Percentiles rank a stretch among this genome's conserved stretches.
phyloP scores from a whole-genome alignment of 768 basidiomycete species.

The Dentipellis fragilis region DNA sequence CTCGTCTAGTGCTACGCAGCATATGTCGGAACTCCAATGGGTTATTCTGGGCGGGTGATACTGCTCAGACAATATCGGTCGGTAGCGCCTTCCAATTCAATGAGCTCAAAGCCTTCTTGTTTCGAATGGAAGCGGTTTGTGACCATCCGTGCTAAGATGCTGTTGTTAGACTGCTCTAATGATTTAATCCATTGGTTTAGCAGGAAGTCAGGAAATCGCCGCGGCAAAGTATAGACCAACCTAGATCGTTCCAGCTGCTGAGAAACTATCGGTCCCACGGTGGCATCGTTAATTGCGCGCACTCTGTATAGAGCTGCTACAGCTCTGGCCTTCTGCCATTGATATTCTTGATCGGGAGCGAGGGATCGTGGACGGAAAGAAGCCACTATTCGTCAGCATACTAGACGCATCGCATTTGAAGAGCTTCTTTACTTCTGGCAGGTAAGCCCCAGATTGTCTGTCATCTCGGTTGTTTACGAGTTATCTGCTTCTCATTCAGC shows the following conservation, averaged over 20 bases:
- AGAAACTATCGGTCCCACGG: constrained; percentile 64
- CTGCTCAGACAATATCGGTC: constrained; percentile 66
- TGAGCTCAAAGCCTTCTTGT: constrained; percentile 59
- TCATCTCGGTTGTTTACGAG: no score
- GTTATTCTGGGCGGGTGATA: constrained; percentile 73
- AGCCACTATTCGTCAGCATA: constrained; percentile 48
- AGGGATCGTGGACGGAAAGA: constrained; percentile 41
- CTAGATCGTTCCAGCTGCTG: constrained; percentile 38
- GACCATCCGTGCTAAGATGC: no score
- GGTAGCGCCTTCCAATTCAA: constrained; percentile 67
- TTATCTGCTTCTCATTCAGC: not conserved
- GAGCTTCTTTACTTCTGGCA: not conserved
- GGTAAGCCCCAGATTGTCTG: not conserved
- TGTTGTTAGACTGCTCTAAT: no score
- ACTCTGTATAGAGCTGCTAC: constrained; percentile 56
- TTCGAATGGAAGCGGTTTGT: constrained; percentile 48
- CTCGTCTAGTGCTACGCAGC: constrained; percentile 53
- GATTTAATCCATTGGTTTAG: no score
- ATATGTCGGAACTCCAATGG: constrained; percentile 59
- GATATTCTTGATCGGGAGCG: constrained; percentile 47
- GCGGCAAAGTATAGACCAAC: no score
- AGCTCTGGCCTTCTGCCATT: constrained; percentile 57
- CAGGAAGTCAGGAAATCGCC: no score
- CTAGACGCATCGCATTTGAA: constrained; percentile 22
- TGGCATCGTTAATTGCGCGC: constrained; percentile 64